Conservation (phyloP, 2,329 filamentous ascomycete species). For the Chaetomiaceae sp. region DNA sequence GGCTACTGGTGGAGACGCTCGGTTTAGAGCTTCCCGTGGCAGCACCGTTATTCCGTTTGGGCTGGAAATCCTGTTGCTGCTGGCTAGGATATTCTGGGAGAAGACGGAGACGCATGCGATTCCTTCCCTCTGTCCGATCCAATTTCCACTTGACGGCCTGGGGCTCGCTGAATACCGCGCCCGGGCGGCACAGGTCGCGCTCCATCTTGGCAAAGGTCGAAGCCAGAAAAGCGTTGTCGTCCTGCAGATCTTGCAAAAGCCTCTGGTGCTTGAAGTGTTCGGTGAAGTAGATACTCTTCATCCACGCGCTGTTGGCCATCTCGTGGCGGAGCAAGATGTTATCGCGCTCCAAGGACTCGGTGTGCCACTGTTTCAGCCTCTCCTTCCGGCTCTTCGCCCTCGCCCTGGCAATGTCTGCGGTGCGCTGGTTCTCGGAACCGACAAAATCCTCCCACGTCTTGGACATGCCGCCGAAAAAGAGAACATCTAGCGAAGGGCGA, state of each 20-base stretch:
- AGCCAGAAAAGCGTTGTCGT: slow-evolving; percentile 74
- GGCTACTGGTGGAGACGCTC: slow-evolving; percentile 19
- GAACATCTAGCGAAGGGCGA: slow-evolving; percentile 67
- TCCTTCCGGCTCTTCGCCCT: slow-evolving; percentile 75
- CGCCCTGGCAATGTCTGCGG: slow-evolving; percentile 66
- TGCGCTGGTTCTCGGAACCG: slow-evolving; percentile 71
- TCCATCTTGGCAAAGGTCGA: slow-evolving; percentile 75
- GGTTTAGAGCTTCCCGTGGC: slow-evolving; percentile 15
- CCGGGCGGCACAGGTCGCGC: slow-evolving; percentile 70
- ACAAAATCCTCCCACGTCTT: slow-evolving; percentile 88
- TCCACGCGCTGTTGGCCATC: slow-evolving; percentile 82
- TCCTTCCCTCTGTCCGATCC: slow-evolving; percentile 90
- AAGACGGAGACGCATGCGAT: slow-evolving; percentile 86
- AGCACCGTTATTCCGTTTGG: slow-evolving; percentile 52
- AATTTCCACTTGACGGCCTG: slow-evolving; percentile 76
- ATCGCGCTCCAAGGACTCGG: slow-evolving; percentile 62
- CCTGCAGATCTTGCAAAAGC: slow-evolving; percentile 85
- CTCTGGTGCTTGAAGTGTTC: slow-evolving; percentile 91
- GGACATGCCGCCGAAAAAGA: slow-evolving; percentile 79
- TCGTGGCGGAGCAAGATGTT: slow-evolving; percentile 77
- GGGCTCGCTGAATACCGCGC: slow-evolving; percentile 69
- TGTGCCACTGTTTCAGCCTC: slow-evolving; percentile 73
- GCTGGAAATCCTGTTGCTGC: slow-evolving; percentile 70
- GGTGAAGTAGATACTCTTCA: slow-evolving; percentile 89
- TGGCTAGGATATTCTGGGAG: slow-evolving; percentile 66